A percentile compares a stretch with the other conserved stretches of the same genome.
These are phyloP conservation scores for Aspergillus fijiensis DNA, from an alignment of 2,329 filamentous ascomycete species.

Conservation along the genomic window DNA sequence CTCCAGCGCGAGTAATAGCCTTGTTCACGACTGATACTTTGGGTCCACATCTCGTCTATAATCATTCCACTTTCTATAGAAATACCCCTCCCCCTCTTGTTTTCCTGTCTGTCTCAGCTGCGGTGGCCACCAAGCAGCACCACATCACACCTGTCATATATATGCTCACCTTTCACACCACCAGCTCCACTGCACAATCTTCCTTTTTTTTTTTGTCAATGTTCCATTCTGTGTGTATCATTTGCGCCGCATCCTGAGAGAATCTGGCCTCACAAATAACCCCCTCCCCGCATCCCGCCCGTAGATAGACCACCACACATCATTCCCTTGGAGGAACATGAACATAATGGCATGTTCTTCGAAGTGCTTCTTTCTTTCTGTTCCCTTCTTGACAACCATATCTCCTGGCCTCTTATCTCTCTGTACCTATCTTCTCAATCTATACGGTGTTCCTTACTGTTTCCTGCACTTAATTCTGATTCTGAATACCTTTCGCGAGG, in stretches of 20 bases:
- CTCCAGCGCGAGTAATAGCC: slow-evolving; percentile 56
- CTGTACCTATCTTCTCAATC: no score
- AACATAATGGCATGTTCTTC: no score
- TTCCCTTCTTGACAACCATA: no score
- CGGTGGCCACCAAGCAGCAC: no score
- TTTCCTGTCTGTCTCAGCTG: background rate
- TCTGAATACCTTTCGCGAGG: no score
- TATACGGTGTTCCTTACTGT: no score
- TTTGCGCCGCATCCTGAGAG: background rate
- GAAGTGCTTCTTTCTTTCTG: no score
- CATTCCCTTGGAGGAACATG: background rate
- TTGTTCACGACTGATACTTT: slow-evolving; percentile 37
- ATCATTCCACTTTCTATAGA: background rate
- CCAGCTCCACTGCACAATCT: background rate
- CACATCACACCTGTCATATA: background rate
- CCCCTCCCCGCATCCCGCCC: background rate
- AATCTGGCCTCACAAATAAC: background rate
- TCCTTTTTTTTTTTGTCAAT: background rate
- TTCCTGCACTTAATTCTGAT: no score
- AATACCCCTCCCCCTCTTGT: background rate
- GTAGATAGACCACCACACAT: background rate
- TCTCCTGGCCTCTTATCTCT: no score
- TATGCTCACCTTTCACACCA: background rate
- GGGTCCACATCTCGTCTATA: background rate
- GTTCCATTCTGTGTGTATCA: background rate